A percentile compares a stretch with the other conserved stretches of the same genome.
phyloP scores from a whole-genome alignment of 306 rosid genomes.

The Gastrolobium villosum region DNA sequence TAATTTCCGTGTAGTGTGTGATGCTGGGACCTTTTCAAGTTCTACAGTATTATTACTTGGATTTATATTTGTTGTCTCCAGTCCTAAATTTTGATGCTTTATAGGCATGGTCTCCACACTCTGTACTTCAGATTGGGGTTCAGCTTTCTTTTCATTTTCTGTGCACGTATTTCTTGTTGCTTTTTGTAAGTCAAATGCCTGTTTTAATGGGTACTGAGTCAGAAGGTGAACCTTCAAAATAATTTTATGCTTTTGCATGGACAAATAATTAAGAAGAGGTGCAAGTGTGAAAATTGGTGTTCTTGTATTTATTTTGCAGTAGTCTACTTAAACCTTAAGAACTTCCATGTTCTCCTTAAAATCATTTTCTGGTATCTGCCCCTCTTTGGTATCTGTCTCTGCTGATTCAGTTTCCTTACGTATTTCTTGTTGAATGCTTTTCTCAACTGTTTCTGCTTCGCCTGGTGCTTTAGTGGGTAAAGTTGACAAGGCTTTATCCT shows the following conservation, averaged over 20 bases:
- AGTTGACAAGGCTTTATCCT: slow-evolving; percentile 23
- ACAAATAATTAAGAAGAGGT: too few species aligned
- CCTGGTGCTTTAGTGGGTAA: neutral
- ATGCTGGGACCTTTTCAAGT: neutral
- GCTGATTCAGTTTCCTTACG: slow-evolving; percentile 31
- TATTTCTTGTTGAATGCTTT: slow-evolving; percentile 43
- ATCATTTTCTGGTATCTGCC: slow-evolving; percentile 14
- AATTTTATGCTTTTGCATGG: too few species aligned
- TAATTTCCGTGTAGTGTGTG: neutral
- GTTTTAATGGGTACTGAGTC: slow-evolving; percentile 23
- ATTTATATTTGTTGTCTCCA: neutral
- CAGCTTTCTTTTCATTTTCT: neutral
- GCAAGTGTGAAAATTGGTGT: too few species aligned
- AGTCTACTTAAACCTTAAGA: slow-evolving; percentile 27
- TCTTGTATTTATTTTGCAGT: too few species aligned
- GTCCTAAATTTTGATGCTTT: neutral
- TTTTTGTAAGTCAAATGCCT: slow-evolving; percentile 35
- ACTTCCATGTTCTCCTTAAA: neutral
- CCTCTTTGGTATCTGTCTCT: slow-evolving; percentile 29
- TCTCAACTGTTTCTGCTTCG: slow-evolving; percentile 4
- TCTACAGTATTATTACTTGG: neutral
- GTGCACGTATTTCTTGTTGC: neutral
- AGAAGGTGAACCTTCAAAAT: neutral
- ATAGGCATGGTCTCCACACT: neutral
- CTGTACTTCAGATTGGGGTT: neutral